phyloP scores from a whole-genome alignment of 2,329 filamentous ascomycete genomes.

The Tolypocladium amazonense region DNA sequence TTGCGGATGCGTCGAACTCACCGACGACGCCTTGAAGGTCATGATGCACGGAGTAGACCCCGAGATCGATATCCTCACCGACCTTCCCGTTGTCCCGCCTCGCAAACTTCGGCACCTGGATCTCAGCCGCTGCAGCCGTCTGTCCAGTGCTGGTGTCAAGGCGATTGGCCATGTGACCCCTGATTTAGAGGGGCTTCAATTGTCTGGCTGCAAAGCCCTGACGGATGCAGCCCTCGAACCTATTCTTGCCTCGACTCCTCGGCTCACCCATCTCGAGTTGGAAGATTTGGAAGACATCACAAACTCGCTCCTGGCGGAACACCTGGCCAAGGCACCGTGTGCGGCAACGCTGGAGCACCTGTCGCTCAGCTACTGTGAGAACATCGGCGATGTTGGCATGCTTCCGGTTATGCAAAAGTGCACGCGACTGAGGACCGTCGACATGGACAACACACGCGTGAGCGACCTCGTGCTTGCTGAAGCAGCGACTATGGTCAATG shows the following conservation, averaged over 20 bases:
- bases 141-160: conserved; percentile 65
- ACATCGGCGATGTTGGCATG: conserved; percentile 73
- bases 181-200: conserved; percentile 68
- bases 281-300: conserved; percentile 75
- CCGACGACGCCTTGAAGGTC: conserved; percentile 59
- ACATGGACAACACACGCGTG: conserved; percentile 89
- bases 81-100: conserved; percentile 62
- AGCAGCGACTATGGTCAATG: conserved; percentile 68
- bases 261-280: conserved; percentile 76
- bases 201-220: conserved; percentile 66
- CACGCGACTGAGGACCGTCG: conserved; percentile 55
- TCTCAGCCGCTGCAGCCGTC: conserved; percentile 62
- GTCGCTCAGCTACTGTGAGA: conserved; percentile 84
- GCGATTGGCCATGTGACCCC: conserved; percentile 66
- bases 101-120: conserved; percentile 77
- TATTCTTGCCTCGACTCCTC: conserved; percentile 64
- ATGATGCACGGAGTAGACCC: conserved; percentile 70
- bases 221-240: conserved; percentile 63
- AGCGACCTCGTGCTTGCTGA: conserved; percentile 80
- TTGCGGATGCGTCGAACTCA: conserved; percentile 68
- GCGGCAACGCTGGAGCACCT: conserved; percentile 64
- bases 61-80: conserved; percentile 71
- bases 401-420: conserved; percentile 72
- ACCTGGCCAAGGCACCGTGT: conserved; percentile 68
- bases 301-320: conserved; percentile 60